phyloP scores from a whole-genome alignment of 1,284 basidiomycete species.

The Meripilus lineatus region DNA sequence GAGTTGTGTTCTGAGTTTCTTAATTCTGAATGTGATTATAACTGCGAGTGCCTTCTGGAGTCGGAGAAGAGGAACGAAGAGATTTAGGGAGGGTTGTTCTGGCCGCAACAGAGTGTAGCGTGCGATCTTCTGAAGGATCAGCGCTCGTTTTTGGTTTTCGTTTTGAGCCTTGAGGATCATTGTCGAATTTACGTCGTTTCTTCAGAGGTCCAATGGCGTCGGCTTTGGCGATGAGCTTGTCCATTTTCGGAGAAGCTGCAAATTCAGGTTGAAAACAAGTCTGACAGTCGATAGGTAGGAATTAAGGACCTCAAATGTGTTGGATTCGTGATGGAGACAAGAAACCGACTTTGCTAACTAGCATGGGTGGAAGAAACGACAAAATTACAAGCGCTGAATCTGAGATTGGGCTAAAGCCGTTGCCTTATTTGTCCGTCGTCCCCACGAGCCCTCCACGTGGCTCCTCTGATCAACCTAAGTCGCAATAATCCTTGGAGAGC shows the following conservation, averaged over 20 bases:
- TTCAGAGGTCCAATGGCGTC: slow-evolving; percentile 49
- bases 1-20: slow-evolving; percentile 70
- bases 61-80: slow-evolving; percentile 39
- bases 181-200: slow-evolving; percentile 42
- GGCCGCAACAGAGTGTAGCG: slow-evolving; percentile 50
- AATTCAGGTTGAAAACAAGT: too few species aligned
- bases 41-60: slow-evolving; percentile 38
- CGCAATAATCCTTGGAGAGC: too few species aligned
- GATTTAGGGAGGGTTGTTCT: slow-evolving; percentile 58
- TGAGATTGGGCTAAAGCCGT: too few species aligned
- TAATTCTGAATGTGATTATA: slow-evolving; percentile 68
- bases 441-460: too few species aligned
- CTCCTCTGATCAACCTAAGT: too few species aligned
- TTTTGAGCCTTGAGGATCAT: slow-evolving; percentile 12
- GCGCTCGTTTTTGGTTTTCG: slow-evolving; percentile 16
- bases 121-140: slow-evolving; percentile 39
- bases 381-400: too few species aligned
- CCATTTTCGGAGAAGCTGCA: slow-evolving; percentile 47
- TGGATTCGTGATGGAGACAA: too few species aligned
- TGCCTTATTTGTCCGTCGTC: too few species aligned
- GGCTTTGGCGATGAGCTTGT: slow-evolving; percentile 67
- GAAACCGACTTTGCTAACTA: too few species aligned
- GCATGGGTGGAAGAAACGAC: too few species aligned
- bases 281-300: too few species aligned
- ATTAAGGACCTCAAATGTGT: too few species aligned